Conservation (phyloP, 768 basidiomycete genomes). For the Leucocoprinus leucothites region DNA sequence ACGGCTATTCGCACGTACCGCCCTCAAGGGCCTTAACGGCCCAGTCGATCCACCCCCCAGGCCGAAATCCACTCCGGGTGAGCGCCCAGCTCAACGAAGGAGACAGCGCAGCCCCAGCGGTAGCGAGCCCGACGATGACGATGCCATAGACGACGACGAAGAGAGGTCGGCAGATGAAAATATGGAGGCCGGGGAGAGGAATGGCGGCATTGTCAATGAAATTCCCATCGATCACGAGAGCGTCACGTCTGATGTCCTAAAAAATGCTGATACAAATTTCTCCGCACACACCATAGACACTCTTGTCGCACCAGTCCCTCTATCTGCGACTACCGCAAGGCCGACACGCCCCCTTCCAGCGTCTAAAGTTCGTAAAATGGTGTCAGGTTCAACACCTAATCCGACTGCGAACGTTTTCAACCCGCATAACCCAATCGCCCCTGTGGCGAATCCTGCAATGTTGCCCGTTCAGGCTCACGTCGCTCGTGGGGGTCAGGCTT, state of each 20-base stretch:
- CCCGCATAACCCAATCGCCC: constrained; percentile 43
- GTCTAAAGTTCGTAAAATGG: constrained; percentile 54
- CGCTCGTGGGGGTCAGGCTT: constrained; percentile 48
- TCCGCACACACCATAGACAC: constrained; percentile 21
- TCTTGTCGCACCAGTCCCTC: not conserved
- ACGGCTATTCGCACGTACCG: constrained; percentile 5
- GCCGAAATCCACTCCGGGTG: constrained; percentile 73
- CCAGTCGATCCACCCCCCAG: constrained; percentile 53
- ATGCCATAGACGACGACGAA: constrained; percentile 20
- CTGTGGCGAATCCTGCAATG: constrained; percentile 70
- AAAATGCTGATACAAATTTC: constrained; percentile 19
- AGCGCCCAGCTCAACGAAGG: constrained; percentile 48
- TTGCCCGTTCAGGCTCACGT: constrained; percentile 82
- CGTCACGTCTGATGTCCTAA: constrained; percentile 10
- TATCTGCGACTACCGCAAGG: constrained; percentile 29
- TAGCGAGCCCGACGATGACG: constrained; percentile 27
- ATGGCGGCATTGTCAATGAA: constrained; percentile 15
- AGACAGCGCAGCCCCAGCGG: constrained; percentile 42
- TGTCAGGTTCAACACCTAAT: constrained; percentile 22
- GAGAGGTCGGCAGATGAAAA: constrained; percentile 17
- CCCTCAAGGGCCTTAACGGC: constrained; percentile 9
- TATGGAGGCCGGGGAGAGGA: no score
- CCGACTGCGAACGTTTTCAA: no score
- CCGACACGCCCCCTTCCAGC: constrained; percentile 65
- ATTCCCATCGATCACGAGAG: constrained; percentile 18